Evolutionary conservation across 2,329 filamentous ascomycete genomes (phyloP).

Genomic region (Cladophialophora yegresii): DNA sequence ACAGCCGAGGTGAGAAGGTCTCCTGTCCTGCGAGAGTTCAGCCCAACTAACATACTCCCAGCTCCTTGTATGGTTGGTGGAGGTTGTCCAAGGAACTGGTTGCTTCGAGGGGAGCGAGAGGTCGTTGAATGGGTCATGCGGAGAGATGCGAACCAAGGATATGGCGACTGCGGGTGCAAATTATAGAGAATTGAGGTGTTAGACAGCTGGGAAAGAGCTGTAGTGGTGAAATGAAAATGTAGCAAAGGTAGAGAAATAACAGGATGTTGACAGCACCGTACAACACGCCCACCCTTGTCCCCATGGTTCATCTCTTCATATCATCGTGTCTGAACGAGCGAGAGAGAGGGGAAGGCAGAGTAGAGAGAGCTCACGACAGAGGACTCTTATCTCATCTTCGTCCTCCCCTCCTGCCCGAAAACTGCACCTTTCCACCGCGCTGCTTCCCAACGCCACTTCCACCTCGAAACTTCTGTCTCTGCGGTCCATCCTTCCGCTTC

Average conservation of each 20-base stretch:
- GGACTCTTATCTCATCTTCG: constrained; percentile 14
- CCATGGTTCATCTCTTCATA: not conserved
- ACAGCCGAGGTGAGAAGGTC: not conserved
- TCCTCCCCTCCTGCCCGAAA: constrained; percentile 15
- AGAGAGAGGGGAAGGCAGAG: not conserved
- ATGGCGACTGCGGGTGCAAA: not conserved
- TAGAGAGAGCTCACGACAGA: no score
- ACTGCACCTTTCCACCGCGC: constrained; percentile 24
- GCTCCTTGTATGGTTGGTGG: not conserved
- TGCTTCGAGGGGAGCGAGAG: not conserved
- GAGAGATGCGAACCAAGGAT: not conserved
- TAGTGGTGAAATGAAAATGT: not conserved
- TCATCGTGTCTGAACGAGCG: not conserved
- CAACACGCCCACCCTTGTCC: not conserved
- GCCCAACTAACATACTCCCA: not conserved
- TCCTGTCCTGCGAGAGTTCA: not conserved
- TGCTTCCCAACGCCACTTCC: constrained; percentile 28
- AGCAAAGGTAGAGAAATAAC: not conserved
- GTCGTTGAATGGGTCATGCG: not conserved
- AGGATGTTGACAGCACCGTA: not conserved
- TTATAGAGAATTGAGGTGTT: not conserved
- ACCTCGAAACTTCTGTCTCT: constrained; percentile 26
- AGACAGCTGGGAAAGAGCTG: not conserved
- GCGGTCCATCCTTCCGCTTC: constrained; percentile 25
- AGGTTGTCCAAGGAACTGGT: not conserved